Percentiles rank a stretch among this genome's conserved stretches.
Evolutionary conservation across 495 filamentous ascomycete genomes (phyloP).

Genomic region (Annulohypoxylon nitens): DNA sequence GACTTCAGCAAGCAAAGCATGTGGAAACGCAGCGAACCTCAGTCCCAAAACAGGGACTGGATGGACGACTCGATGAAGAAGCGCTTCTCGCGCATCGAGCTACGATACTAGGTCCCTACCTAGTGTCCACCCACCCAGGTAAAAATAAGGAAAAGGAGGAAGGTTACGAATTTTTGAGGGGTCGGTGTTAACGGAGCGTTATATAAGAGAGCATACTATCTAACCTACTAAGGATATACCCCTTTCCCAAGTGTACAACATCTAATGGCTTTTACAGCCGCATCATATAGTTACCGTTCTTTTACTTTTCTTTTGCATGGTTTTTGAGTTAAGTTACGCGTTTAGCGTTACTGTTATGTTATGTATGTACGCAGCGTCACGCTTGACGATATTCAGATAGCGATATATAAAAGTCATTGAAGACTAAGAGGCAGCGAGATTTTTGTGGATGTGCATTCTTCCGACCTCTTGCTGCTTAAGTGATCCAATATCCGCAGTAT

Average conservation of each 20-base stretch:
- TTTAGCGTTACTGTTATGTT: constrained; percentile 11
- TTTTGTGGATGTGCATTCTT: not conserved
- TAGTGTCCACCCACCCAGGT: not conserved
- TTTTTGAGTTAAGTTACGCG: constrained; percentile 9
- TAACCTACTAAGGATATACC: constrained; percentile 28
- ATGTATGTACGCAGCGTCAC: constrained; percentile 40
- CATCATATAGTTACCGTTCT: constrained; percentile 19
- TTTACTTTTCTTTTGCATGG: constrained; percentile 26
- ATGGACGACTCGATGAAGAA: constrained; percentile 47
- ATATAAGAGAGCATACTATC: constrained; percentile 30
- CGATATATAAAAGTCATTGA: constrained; percentile 11
- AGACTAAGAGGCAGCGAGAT: not conserved
- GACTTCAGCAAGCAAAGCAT: constrained; percentile 33
- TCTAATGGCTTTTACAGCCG: constrained; percentile 28
- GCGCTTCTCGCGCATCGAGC: constrained; percentile 45
- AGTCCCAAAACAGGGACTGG: constrained; percentile 42
- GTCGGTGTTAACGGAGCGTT: constrained; percentile 24
- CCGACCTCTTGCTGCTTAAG: not conserved
- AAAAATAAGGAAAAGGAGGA: not conserved
- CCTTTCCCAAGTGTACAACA: constrained; percentile 36
- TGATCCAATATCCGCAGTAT: too few relatives aligned
- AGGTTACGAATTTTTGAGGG: constrained; percentile 1
- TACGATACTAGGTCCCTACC: constrained; percentile 42
- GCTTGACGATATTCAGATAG: constrained; percentile 40
- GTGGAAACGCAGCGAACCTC: constrained; percentile 33